Evolutionary conservation across 768 basidiomycete species (phyloP).

Genomic region (Lanmaoa rubissima): DNA sequence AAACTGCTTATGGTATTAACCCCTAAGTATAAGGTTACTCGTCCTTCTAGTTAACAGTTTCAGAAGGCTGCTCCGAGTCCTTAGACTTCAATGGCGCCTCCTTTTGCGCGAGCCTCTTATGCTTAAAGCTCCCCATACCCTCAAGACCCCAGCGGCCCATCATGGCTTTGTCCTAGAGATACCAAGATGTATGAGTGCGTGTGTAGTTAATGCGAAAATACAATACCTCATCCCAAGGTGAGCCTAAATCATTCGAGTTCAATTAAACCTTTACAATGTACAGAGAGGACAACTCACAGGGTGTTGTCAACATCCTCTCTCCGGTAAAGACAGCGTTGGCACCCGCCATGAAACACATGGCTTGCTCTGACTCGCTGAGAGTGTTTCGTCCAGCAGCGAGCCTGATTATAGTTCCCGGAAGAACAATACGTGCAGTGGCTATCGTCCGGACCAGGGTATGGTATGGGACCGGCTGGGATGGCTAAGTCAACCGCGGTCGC

Average conservation of each 20-base stretch:
- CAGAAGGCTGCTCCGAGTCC: background rate
- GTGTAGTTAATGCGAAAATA: background rate
- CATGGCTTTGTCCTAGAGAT: constrained; percentile 81
- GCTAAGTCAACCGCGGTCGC: constrained; percentile 9
- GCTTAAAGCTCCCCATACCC: constrained; percentile 90
- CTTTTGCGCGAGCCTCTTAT: constrained; percentile 55
- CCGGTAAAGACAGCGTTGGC: constrained; percentile 99
- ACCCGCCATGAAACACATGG: constrained; percentile 98
- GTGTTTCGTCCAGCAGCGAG: constrained; percentile 92
- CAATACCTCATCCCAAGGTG: constrained; percentile 89
- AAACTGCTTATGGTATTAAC: background rate
- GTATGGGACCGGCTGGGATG: constrained; percentile 66
- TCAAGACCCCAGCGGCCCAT: constrained; percentile 89
- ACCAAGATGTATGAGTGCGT: background rate
- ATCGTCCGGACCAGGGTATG: constrained; percentile 90
- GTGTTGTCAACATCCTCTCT: constrained; percentile 95
- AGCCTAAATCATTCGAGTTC: constrained; percentile 46
- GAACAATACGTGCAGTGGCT: constrained; percentile 89
- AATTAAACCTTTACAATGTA: background rate
- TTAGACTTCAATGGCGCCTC: constrained; percentile 36
- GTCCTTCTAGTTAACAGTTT: background rate
- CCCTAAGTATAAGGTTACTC: background rate
- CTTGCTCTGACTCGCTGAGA: constrained; percentile 87
- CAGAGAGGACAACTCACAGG: constrained; percentile 56
- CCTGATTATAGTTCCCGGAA: constrained; percentile 91